Conservation (phyloP, 2,329 filamentous ascomycete genomes). For the Dichotomopilus funicola region DNA sequence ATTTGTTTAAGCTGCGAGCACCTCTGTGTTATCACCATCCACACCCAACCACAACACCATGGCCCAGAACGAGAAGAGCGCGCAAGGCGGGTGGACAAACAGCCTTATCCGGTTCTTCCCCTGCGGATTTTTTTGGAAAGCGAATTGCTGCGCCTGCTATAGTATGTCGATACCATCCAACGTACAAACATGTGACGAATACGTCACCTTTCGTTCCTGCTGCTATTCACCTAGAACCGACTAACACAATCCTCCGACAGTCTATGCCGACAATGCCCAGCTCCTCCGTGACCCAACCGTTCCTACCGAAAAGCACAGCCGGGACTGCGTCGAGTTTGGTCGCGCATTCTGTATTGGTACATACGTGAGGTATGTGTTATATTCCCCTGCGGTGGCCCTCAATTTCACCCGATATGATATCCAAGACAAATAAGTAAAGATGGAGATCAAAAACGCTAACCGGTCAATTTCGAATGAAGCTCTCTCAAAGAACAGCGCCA, state of each 20-base stretch:
- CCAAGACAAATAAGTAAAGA: neutral
- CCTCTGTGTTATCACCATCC: neutral
- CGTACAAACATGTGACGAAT: neutral
- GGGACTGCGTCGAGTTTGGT: neutral
- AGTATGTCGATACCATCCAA: neutral
- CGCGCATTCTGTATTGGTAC: neutral
- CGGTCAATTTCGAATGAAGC: neutral
- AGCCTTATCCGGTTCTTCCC: neutral
- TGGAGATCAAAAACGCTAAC: neutral
- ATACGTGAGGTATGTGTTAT: neutral
- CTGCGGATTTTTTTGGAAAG: neutral
- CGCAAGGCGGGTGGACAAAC: neutral
- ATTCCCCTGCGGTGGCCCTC: neutral
- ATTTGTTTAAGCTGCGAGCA: neutral
- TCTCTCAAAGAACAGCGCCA: constrained; percentile 45
- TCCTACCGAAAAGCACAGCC: neutral
- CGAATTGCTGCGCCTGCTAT: neutral
- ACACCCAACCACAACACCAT: neutral
- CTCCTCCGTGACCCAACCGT: neutral
- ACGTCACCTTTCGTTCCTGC: neutral
- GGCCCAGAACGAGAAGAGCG: neutral
- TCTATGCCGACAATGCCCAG: neutral
- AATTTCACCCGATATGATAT: neutral
- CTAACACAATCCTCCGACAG: neutral
- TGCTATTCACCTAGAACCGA: neutral